Conservation (phyloP, 495 filamentous ascomycete genomes). For the Viridothelium virens region DNA sequence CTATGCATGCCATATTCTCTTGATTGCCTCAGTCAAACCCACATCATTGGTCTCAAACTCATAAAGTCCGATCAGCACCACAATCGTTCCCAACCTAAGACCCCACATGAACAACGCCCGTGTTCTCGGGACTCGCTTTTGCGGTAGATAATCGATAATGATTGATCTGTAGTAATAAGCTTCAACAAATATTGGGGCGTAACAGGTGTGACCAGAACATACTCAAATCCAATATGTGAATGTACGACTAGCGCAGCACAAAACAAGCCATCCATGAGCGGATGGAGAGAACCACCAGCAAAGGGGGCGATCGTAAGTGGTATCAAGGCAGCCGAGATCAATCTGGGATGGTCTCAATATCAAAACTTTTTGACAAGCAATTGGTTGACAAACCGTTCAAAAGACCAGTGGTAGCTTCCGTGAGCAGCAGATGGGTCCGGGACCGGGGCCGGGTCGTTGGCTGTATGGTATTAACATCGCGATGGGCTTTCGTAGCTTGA, state of each 20-base stretch:
- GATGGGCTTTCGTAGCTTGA: background rate
- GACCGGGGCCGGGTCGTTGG: constrained; percentile 80
- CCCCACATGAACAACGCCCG: constrained; percentile 61
- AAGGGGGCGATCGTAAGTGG: constrained; percentile 88
- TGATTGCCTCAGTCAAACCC: constrained; percentile 79
- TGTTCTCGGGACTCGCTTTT: constrained; percentile 56
- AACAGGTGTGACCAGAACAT: constrained; percentile 26
- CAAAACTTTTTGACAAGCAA: background rate
- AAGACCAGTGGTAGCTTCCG: constrained; percentile 97
- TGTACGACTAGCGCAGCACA: constrained; percentile 80
- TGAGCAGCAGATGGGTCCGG: constrained; percentile 62
- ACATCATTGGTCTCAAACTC: constrained; percentile 99
- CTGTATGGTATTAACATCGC: constrained; percentile 35
- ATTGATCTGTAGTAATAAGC: constrained; percentile 44
- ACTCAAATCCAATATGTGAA: constrained; percentile 91
- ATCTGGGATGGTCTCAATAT: constrained; percentile 33
- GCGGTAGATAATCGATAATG: constrained; percentile 87
- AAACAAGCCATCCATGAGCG: constrained; percentile 75
- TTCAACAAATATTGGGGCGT: constrained; percentile 14
- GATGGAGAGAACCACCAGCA: constrained; percentile 83
- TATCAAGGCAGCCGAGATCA: constrained; percentile 68
- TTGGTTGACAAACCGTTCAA: constrained; percentile 60
- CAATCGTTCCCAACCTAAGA: constrained; percentile 66
- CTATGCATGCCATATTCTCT: constrained; percentile 72
- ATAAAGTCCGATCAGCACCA: constrained; percentile 83